Conservation (phyloP, 83 land plant genomes). For the Picea abies region DNA sequence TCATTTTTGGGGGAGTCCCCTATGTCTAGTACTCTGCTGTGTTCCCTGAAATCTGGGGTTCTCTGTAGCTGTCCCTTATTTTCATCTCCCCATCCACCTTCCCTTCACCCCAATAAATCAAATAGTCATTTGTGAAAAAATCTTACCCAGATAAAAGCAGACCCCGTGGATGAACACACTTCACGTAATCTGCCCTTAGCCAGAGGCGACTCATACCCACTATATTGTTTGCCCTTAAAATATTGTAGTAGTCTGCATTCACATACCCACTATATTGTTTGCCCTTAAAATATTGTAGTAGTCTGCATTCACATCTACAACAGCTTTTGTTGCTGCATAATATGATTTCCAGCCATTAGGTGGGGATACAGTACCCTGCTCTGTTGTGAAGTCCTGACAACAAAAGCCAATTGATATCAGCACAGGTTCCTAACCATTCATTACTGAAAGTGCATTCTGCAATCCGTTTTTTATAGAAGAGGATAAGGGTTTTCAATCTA, state of each 20-base stretch:
- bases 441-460: too few species aligned
- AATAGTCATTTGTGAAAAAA: too few species aligned
- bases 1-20: too few species aligned
- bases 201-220: conserved; percentile 71
- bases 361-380: conserved; percentile 63
- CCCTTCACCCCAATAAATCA: too few species aligned
- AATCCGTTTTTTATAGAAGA: neutral
- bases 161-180: conserved; percentile 84
- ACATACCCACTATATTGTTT: conserved; percentile 49
- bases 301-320: conserved; percentile 62
- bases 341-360: conserved; percentile 89
- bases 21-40: too few species aligned
- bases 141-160: conserved; percentile 77
- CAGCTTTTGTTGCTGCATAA: conserved; percentile 87
- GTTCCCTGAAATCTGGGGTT: too few species aligned
- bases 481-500: neutral
- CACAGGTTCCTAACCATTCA: too few species aligned
- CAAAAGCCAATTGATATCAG: neutral
- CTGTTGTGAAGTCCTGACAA: conserved; percentile 69
- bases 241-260: conserved; percentile 75
- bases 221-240: conserved; percentile 69
- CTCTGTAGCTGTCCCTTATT: too few species aligned
- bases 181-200: conserved; percentile 89
- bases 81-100: too few species aligned
- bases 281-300: conserved; percentile 78